Evolutionary conservation across 805 yeast genomes (phyloP), one percentile per base, ranked within the genome.

Genomic region (Yamadazyma endophytica): DNA sequence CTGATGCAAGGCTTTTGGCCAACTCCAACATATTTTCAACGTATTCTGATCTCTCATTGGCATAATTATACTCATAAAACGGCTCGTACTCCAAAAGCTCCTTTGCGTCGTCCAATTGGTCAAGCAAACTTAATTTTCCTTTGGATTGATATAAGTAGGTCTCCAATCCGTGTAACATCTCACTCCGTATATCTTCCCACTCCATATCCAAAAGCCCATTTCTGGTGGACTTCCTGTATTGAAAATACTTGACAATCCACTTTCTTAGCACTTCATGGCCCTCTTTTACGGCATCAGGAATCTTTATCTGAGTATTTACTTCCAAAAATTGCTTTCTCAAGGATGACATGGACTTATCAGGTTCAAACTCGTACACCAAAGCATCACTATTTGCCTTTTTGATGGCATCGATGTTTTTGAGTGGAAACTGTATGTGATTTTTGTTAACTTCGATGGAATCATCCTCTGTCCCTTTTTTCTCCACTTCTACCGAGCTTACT

Each of bases 161-260:
- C 39, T 65, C 71, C 15, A 63, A 44, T 7, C 68, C 68, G 32
- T 51, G 47, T 8, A 52, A 35, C 21, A 64, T 41, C 29, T 65
- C 71, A 34, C 55, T 49, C 18, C 70, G 40, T 21, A 64, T 55
- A 32, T 58, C 65, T 32, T 65, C 69, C 69, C 69, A 65, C 44
- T 62, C 70, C 43, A 65, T 59, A 2, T 58, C 65, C 15, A 63
- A 17, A 12, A 63, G 43, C 12, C 65, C 64, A 42, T 58, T 58
- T 8, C 53, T 54, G 6, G 53, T 41, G 4, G 58, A 47, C 36
- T 59, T 59, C 27, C 59, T 64, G 38, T 59, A 59, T 29, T 49
- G 60, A 39, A 65, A 64, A 43, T 52, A 61, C 19, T 52, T 50
- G 33, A 42, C 40, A 21, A 63, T 44, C 62, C 64, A 56, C 18